Evolutionary conservation across 768 basidiomycete species (phyloP), one percentile per base, ranked within the genome.

Genomic region (Termitomyces eurrhizus): DNA sequence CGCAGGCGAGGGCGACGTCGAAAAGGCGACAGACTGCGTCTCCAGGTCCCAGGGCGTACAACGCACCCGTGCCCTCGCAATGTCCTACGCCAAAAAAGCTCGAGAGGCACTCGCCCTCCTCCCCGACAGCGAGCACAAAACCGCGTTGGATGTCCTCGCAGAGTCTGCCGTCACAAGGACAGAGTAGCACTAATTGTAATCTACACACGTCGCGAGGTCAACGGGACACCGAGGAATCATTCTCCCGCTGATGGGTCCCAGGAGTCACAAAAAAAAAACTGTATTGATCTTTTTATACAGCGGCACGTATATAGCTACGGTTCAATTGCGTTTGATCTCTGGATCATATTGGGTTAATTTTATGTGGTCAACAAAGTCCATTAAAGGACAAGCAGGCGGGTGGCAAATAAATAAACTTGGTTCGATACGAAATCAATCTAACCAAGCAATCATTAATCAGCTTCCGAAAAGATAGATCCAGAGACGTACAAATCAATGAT

Each of bases 71-170:
- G 80, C 83, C 42, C 85, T 98, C 26, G 95, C 95, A 6, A 74
- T 75, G 46, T 74, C 78, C 24, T 92, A 97, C 67, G 91, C 91
- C 0, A 80, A 84, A 42, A 87, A 87, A 68, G 95, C 95, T 18
- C 80, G 83, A 41, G 85, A 89, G 62, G 83, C 84, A 16, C 77
- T 97, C 16, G 74, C 72, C 36, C 71, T 80, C 7, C 78, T 98
- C 56, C 95, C 95, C 7, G 88, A 90, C 63, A 92, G 89, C 66
- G 89, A 92, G 61, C 87, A 91, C 35, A 87, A 85, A 71, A 75
- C 77, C 32, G 93, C 90, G n/a, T 74, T 98, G 60, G 85, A 89
- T 52, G 81, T 74, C 14, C 75, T 96, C 65, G 84, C 89, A 36
- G 85, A 87, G 60, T 80, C 81, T 37, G 87, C 92, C 24, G 79